Evolutionary conservation across 139 green algal species (phyloP).

Genomic region (Yamagishiella unicocca): DNA sequence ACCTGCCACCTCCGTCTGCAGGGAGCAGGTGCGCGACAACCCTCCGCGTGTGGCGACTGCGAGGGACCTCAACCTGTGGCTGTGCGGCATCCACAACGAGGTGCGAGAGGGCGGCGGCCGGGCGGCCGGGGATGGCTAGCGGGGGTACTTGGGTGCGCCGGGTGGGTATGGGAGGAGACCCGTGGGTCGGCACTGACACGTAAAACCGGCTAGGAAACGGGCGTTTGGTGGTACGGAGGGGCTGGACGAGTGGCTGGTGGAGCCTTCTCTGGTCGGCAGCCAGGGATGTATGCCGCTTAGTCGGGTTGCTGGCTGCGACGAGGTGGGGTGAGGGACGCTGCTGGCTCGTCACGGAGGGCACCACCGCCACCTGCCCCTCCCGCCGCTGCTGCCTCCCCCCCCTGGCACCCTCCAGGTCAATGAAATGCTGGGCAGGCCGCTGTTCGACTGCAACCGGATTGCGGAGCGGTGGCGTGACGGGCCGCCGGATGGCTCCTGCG

Average conservation of each 20-base stretch:
- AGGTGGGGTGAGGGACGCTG: no score
- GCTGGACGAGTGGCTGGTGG: no score
- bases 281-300: no score
- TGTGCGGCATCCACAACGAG: conserved; percentile 71
- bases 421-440: conserved; percentile 70
- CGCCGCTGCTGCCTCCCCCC: not conserved
- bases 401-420: conserved; percentile 57
- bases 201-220: no score
- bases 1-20: no score
- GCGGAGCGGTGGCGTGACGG: conserved; percentile 67
- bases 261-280: no score
- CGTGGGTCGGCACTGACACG: no score
- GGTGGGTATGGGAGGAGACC: no score
- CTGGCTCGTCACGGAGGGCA: no score
- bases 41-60: conserved; percentile 51
- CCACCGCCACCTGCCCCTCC: not conserved
- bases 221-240: no score
- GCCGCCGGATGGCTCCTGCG: conserved; percentile 55
- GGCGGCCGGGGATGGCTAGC: not conserved
- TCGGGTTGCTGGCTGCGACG: no score
- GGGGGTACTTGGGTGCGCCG: no score
- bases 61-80: conserved; percentile 56
- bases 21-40: conserved; percentile 45
- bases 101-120: not conserved
- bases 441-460: conserved; percentile 66